A percentile compares a stretch with the other conserved stretches of the same genome.
Evolutionary conservation across 192 early-diverging fungal species (phyloP).

Genomic region (Backusella morwellensis): DNA sequence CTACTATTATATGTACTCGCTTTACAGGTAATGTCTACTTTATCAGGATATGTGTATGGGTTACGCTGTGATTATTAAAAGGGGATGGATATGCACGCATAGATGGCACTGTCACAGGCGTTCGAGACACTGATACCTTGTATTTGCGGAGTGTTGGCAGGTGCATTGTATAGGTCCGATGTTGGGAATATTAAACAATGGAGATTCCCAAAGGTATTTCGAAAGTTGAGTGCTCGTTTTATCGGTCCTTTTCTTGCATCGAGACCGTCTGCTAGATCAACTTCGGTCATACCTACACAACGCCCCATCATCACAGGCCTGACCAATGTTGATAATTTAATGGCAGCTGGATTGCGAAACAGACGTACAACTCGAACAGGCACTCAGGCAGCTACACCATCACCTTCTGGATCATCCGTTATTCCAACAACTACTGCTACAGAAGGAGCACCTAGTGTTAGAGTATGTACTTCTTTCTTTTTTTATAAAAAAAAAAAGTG

Average conservation of each 20-base stretch:
- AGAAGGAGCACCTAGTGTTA: constrained; percentile 10
- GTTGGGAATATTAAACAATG: constrained; percentile 50
- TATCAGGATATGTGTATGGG: background rate
- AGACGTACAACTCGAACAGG: background rate
- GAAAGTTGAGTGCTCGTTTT: constrained; percentile 34
- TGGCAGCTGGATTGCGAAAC: constrained; percentile 18
- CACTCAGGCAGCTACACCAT: background rate
- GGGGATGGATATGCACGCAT: background rate
- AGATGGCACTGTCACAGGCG: constrained; percentile 46
- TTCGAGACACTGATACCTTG: constrained; percentile 43
- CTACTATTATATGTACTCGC: constrained; percentile 46
- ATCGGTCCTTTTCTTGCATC: constrained; percentile 52
- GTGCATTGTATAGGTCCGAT: constrained; percentile 52
- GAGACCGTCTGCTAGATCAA: constrained; percentile 38
- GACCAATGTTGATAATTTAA: constrained; percentile 14
- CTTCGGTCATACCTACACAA: constrained; percentile 41
- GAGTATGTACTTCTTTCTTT: constrained; percentile 5
- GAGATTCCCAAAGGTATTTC: constrained; percentile 46
- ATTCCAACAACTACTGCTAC: background rate
- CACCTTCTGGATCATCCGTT: background rate
- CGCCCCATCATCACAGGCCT: constrained; percentile 9
- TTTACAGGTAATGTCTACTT: constrained; percentile 35
- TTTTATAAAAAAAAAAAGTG: background rate
- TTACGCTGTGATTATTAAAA: background rate
- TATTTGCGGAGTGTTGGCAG: constrained; percentile 48